Percentiles rank a stretch among this genome's conserved stretches.
phyloP scores from a whole-genome alignment of 257 asterid species.

The Forsythia viridissima region DNA sequence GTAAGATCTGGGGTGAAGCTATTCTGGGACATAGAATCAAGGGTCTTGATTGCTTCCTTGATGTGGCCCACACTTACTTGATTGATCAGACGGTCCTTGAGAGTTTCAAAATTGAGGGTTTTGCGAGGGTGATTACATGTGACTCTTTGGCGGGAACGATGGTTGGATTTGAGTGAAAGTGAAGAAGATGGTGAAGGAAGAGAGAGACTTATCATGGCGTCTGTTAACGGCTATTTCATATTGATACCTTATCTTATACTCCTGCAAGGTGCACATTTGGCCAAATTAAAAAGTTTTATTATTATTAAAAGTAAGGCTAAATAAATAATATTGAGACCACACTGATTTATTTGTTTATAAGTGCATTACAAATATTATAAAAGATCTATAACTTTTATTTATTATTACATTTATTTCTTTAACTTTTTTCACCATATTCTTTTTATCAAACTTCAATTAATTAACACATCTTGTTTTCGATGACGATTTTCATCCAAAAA shows the following conservation, averaged over 20 bases:
- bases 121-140: slow-evolving; percentile 26
- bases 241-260: neutral
- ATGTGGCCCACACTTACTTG: slow-evolving; percentile 63
- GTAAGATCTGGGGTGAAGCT: slow-evolving; percentile 66
- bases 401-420: too few species aligned
- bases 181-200: slow-evolving; percentile 44
- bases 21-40: slow-evolving; percentile 61
- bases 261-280: too few species aligned
- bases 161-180: slow-evolving; percentile 29
- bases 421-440: too few species aligned
- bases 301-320: too few species aligned
- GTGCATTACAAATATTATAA: too few species aligned
- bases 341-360: too few species aligned
- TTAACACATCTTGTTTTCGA: too few species aligned
- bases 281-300: too few species aligned
- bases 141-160: slow-evolving; percentile 36
- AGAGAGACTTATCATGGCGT: slow-evolving; percentile 50
- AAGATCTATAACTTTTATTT: too few species aligned
- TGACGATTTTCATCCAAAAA: too few species aligned
- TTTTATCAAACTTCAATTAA: too few species aligned
- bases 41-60: slow-evolving; percentile 70
- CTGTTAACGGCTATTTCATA: neutral
- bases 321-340: too few species aligned
- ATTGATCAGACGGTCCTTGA: slow-evolving; percentile 56
- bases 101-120: slow-evolving; percentile 46